A percentile compares a stretch with the other conserved stretches of the same genome.
Conservation (phyloP, 441 rosid species). For the Populus hybrid region DNA sequence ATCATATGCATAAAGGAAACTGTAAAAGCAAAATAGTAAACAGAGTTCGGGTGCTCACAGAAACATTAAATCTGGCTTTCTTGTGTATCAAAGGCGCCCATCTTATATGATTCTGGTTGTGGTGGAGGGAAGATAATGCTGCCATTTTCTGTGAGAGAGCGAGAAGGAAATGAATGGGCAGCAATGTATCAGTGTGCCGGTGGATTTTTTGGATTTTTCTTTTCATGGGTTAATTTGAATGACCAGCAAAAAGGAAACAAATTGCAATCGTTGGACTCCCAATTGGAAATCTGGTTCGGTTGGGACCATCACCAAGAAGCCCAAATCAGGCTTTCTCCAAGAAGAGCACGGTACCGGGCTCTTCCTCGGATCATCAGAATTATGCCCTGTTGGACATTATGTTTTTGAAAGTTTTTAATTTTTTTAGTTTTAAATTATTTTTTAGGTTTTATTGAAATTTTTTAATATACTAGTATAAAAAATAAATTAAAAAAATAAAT, state of each 20-base stretch:
- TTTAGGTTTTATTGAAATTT: no score
- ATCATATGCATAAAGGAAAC: not conserved
- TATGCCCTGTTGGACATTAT: no score
- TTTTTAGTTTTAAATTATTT: no score
- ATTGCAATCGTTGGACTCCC: not conserved
- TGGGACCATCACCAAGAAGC: not conserved
- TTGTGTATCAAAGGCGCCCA: slow-evolving; percentile 2
- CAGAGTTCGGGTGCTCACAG: slow-evolving; percentile 3
- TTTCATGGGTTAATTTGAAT: not conserved
- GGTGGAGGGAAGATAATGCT: slow-evolving; percentile 9
- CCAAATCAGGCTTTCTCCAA: not conserved
- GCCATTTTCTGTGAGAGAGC: slow-evolving; percentile 3
- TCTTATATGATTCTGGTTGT: not conserved
- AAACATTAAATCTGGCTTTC: slow-evolving; percentile 9
- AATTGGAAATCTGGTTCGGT: not conserved
- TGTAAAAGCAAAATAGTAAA: not conserved
- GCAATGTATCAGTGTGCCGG: not conserved
- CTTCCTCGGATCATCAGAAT: not conserved
- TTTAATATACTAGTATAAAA: no score
- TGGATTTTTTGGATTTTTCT: not conserved
- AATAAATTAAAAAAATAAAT: no score
- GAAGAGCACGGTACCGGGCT: not conserved
- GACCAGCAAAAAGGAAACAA: not conserved
- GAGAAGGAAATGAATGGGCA: not conserved
- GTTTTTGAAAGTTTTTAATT: no score